Evolutionary conservation across 495 filamentous ascomycete species (phyloP).

Genomic region (Xeromyces bisporus): DNA sequence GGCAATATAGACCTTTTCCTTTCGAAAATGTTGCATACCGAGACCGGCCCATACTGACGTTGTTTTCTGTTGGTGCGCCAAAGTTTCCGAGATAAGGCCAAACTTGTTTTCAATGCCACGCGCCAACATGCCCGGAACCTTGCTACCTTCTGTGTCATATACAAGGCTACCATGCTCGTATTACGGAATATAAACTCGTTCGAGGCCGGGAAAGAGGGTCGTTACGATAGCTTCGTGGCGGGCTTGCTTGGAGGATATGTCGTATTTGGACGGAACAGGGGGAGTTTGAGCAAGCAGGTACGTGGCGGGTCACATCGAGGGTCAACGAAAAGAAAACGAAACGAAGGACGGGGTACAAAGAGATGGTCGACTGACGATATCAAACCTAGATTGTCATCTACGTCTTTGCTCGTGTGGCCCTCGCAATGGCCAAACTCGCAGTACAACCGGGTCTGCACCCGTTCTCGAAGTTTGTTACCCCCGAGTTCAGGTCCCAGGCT

Average conservation of each 20-base stretch:
- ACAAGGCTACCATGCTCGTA: conserved; percentile 62
- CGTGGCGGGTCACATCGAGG: conserved; percentile 1
- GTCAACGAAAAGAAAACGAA: no score
- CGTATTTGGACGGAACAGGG: conserved; percentile 76
- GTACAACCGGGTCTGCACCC: conserved; percentile 44
- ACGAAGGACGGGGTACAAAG: conserved; percentile 1
- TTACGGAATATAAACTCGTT: conserved; percentile 45
- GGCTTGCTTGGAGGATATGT: conserved; percentile 81
- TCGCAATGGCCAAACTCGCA: conserved; percentile 67
- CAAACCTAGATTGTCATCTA: conserved; percentile 65
- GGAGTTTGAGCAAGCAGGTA: conserved; percentile 76
- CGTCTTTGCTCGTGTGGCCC: conserved; percentile 79
- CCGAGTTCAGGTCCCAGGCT: conserved; percentile 31
- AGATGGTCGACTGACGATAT: not conserved
- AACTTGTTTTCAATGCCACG: conserved; percentile 69
- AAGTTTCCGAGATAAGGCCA: conserved; percentile 61
- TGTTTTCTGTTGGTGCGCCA: not conserved
- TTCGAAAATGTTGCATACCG: no score
- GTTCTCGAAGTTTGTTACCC: conserved; percentile 24
- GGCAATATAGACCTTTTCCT: conserved; percentile 9
- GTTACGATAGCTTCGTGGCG: conserved; percentile 75
- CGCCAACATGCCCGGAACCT: conserved; percentile 83
- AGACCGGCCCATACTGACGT: no score
- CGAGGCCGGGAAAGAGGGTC: conserved; percentile 45
- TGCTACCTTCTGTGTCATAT: conserved; percentile 73